These are phyloP conservation scores for Ustilago shanxiensis DNA, from an alignment of 1,284 basidiomycete species.

Conservation along the genomic window DNA sequence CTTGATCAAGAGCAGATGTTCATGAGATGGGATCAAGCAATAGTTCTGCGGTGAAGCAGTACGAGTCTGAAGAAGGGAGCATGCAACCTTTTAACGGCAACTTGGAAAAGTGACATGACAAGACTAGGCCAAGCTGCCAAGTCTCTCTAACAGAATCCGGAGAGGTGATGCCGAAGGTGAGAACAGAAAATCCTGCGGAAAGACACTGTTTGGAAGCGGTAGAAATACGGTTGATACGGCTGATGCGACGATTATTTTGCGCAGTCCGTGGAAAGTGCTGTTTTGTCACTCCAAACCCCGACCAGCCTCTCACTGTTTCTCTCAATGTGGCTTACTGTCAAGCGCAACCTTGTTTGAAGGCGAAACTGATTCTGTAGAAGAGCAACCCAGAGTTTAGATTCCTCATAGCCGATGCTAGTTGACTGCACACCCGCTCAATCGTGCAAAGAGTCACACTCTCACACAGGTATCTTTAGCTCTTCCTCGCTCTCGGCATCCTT, in stretches of 20 bases:
- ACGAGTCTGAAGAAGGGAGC: no score
- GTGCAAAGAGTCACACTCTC: no score
- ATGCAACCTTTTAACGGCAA: no score
- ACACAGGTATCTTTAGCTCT: no score
- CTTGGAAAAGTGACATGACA: neutral
- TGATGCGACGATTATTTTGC: no score
- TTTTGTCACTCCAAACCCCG: no score
- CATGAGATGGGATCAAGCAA: no score
- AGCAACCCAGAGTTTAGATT: no score
- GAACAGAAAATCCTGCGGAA: neutral
- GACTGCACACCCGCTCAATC: neutral
- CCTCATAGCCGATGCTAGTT: constrained; percentile 1
- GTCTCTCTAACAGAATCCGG: neutral
- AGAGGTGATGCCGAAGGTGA: neutral
- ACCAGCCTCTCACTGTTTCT: neutral
- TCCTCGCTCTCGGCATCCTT: neutral
- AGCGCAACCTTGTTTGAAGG: neutral
- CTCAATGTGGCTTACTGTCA: neutral
- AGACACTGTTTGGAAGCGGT: neutral
- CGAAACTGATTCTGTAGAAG: neutral
- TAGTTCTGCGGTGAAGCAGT: no score
- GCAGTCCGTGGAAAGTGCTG: neutral
- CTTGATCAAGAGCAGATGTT: neutral
- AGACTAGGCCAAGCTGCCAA: constrained; percentile 3
- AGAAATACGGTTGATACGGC: neutral